Evolutionary conservation across 2,329 filamentous ascomycete genomes (phyloP).

Genomic region (Xylariomycetidae sp.): DNA sequence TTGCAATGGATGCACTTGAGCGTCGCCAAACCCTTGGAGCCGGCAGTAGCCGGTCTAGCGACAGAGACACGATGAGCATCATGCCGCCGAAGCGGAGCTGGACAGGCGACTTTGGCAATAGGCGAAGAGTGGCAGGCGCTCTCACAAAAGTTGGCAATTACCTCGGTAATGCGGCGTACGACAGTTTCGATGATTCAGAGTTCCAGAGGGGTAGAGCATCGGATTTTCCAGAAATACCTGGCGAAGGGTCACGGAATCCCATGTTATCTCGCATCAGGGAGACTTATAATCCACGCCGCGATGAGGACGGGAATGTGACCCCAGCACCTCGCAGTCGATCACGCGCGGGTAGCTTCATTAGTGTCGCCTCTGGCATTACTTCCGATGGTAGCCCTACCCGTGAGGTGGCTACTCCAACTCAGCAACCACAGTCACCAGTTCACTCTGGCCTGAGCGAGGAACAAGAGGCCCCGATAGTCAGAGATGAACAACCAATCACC

Average conservation of each 20-base stretch:
- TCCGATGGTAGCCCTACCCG: constrained; percentile 12
- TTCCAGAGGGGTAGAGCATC: constrained; percentile 41
- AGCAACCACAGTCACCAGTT: constrained; percentile 5
- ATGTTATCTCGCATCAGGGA: constrained; percentile 33
- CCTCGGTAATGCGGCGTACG: constrained; percentile 41
- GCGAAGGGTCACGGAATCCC: constrained; percentile 43
- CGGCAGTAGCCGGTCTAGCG: too few relatives aligned
- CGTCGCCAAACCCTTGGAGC: too few relatives aligned
- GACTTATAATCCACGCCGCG: constrained; percentile 32
- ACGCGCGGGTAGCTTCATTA: constrained; percentile 34
- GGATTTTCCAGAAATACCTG: constrained; percentile 54
- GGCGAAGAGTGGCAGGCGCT: constrained; percentile 37
- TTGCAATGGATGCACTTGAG: too few relatives aligned
- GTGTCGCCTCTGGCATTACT: constrained; percentile 23
- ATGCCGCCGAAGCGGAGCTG: not conserved
- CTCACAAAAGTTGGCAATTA: constrained; percentile 40
- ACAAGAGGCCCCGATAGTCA: too few relatives aligned
- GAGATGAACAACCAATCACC: too few relatives aligned
- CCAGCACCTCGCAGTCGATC: constrained; percentile 26
- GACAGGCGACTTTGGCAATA: constrained; percentile 12
- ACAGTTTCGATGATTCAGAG: constrained; percentile 43
- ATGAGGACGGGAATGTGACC: constrained; percentile 29
- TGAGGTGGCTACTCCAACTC: constrained; percentile 15
- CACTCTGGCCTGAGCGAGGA: too few relatives aligned
- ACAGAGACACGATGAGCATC: not conserved